These are phyloP conservation scores for Phytophthora colocasiae DNA, from an alignment of 352 stramenopile genomes.

Conservation along the genomic window DNA sequence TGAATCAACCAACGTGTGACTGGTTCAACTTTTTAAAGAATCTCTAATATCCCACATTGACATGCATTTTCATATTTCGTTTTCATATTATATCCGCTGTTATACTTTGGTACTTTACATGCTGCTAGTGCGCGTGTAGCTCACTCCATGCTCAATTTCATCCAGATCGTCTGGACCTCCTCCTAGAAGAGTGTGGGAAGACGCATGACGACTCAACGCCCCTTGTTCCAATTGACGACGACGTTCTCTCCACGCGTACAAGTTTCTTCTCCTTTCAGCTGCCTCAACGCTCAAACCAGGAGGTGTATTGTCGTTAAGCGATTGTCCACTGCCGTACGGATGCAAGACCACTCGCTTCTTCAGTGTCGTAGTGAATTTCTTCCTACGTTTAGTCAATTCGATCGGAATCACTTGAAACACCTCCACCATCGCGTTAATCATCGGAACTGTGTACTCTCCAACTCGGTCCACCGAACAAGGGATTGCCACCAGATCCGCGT, in stretches of 20 bases:
- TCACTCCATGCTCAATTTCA: not conserved
- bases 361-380: constrained; percentile 44
- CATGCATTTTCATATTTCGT: not conserved
- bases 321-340: constrained; percentile 5
- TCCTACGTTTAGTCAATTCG: constrained; percentile 43
- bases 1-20: too few species aligned
- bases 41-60: too few species aligned
- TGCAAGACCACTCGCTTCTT: constrained; percentile 30
- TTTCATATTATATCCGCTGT: constrained; percentile 15
- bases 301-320: constrained; percentile 13
- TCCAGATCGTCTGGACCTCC: constrained; percentile 3
- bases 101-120: constrained; percentile 38
- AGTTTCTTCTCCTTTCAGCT: constrained; percentile 30
- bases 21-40: too few species aligned
- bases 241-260: constrained; percentile 42
- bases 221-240: constrained; percentile 36
- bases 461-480: constrained; percentile 43
- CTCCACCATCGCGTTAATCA: constrained; percentile 47
- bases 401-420: constrained; percentile 50
- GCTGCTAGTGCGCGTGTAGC: constrained; percentile 21
- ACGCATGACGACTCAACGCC: constrained; percentile 28
- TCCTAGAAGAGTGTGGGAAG: constrained; percentile 20
- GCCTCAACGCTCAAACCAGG: constrained; percentile 30
- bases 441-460: constrained; percentile 48
- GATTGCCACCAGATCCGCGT: constrained; percentile 48